Evolutionary conservation across 306 rosid species (phyloP), one percentile per base, ranked within the genome.

Genomic region (Begonia loranthoides): DNA sequence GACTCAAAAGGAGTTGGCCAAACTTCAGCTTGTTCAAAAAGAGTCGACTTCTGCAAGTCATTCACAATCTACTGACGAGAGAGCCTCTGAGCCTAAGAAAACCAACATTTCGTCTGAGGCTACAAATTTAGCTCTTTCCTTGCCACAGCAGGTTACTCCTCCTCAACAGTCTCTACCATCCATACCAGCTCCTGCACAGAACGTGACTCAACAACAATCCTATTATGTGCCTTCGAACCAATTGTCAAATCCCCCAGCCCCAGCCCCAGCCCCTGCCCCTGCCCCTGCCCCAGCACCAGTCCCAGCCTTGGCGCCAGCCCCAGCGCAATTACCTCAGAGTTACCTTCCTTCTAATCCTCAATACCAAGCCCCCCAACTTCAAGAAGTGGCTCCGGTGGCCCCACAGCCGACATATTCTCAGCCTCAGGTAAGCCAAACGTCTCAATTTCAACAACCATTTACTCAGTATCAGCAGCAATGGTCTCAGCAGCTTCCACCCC

Each of bases 1-100:
- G 40, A 66, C 99, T 41, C 96, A 92, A 68, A 92, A 86, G 71
- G 96, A 92, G 64, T 53, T 92, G 38, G 89, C 99, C 64, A 92
- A 92, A 74, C 89, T 86, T 75, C 99, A 92, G 68, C 88, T 72
- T 65, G 79, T 69, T 24, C 99, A 86, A 66, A 90, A 83, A 59
- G 99, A 79, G 61, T 78, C 99, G 49, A 74, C 84, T 63, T 74
- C 96, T 12, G 69, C 88, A 13, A 80, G 54, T 68, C 96, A 80
- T 66, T 72, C 86, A 1, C 94, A 86, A 49, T 70, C 86, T 55
- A 82, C 70, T 48, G 99, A 90, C 69, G 95, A 79, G 64, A 76
- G 80, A 57, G 71, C 87, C 56, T 52, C 72, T 2, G 94, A 92
- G 64, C 51, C 76, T 13, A 78, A 73, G 52, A 82, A 76, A 69